phyloP scores from a whole-genome alignment of 108 stramenopile species.

The Epithemia pelagica region DNA sequence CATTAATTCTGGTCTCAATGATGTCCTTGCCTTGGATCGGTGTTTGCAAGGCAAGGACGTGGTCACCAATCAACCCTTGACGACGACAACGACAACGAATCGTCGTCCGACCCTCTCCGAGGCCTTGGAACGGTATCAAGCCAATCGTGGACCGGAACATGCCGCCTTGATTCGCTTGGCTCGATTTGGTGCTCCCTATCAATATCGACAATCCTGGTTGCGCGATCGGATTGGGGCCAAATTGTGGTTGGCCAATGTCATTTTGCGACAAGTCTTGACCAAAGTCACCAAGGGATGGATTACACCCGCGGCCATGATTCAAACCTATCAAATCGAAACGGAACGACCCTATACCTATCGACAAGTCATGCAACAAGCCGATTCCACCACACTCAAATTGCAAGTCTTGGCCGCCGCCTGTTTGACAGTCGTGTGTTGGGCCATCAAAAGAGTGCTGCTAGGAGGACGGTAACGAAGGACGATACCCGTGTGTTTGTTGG shows the following conservation, averaged over 20 bases:
- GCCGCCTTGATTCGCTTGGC: slow-evolving; percentile 44
- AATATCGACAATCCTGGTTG: slow-evolving; percentile 51
- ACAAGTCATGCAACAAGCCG: slow-evolving; percentile 47
- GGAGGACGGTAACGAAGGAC: too few relatives aligned
- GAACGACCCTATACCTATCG: slow-evolving; percentile 28
- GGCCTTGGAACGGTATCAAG: slow-evolving; percentile 1
- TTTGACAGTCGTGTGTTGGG: too few relatives aligned
- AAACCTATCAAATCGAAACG: slow-evolving; percentile 15
- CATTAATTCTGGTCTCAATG: slow-evolving; percentile 77
- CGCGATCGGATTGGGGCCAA: slow-evolving; percentile 27
- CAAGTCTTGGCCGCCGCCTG: slow-evolving; percentile 33
- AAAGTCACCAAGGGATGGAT: slow-evolving; percentile 34
- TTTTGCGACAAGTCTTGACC: slow-evolving; percentile 42
- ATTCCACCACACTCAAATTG: slow-evolving; percentile 15
- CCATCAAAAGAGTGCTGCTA: too few relatives aligned
- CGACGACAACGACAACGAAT: not conserved
- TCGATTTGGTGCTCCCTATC: slow-evolving; percentile 56
- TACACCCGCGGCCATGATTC: slow-evolving; percentile 28
- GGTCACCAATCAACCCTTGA: not conserved
- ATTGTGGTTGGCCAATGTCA: slow-evolving; percentile 47
- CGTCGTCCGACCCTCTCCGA: not conserved
- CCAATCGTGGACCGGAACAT: slow-evolving; percentile 7
- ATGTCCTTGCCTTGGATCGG: slow-evolving; percentile 57
- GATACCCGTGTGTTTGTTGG: too few relatives aligned
- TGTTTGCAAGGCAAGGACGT: slow-evolving; percentile 33